Percentiles rank a stretch among this genome's conserved stretches.
Conservation (phyloP, 352 stramenopile genomes). For the Globisporangium yorkense region DNA sequence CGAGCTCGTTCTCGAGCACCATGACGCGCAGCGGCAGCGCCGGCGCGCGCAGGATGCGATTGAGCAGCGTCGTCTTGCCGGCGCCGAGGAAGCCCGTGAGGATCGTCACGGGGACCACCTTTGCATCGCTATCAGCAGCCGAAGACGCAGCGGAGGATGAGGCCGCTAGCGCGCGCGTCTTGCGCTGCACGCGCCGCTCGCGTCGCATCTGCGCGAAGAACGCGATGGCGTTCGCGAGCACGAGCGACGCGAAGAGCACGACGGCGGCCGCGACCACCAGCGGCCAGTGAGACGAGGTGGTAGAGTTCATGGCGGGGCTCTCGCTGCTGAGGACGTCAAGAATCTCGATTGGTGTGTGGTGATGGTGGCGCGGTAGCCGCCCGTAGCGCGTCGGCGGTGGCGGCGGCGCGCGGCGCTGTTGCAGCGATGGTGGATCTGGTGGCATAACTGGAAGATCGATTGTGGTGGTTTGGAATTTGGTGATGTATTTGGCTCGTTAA, state of each 20-base stretch:
- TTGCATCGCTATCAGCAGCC: not conserved
- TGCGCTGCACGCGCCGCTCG: constrained; percentile 49
- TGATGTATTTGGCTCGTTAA: too few species aligned
- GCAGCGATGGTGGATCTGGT: too few species aligned
- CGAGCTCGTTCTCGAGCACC: constrained; percentile 90
- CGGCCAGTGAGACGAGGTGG: constrained; percentile 10
- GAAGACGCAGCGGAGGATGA: not conserved
- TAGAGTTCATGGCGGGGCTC: not conserved
- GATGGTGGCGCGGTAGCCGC: not conserved
- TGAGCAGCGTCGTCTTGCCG: constrained; percentile 96
- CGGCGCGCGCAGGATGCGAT: constrained; percentile 89
- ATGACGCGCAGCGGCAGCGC: constrained; percentile 91
- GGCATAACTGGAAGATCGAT: constrained; percentile 1
- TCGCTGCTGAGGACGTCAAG: not conserved
- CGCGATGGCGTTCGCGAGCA: constrained; percentile 56
- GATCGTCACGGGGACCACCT: constrained; percentile 84
- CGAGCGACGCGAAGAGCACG: constrained; percentile 44
- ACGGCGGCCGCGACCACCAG: constrained; percentile 16
- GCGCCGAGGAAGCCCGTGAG: constrained; percentile 93
- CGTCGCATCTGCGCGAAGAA: constrained; percentile 60
- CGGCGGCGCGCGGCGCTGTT: not conserved
- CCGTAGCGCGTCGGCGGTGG: not conserved
- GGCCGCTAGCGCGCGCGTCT: constrained; percentile 38
- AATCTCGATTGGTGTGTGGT: too few species aligned
- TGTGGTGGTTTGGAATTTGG: too few species aligned